Evolutionary conservation across 73 alveolate species (phyloP), one percentile per base, ranked within the genome.

Genomic region (Paraurostyla sp.): DNA sequence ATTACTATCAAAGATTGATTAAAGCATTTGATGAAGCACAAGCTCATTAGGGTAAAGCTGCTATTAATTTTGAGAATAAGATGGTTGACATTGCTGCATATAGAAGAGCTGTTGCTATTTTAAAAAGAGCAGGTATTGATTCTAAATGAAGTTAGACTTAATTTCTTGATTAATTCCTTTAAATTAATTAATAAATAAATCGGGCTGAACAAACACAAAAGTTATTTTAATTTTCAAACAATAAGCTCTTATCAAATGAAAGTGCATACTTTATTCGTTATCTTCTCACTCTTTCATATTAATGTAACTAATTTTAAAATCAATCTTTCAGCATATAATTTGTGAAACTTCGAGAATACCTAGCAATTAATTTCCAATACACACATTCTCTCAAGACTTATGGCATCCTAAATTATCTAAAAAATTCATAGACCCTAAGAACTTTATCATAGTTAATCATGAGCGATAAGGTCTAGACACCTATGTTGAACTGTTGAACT

Each of bases 21-120:
- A 36, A 22, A 4, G 91, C 46, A 54, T 91, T 83, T 45, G 91
- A 91, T 27, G 60, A 71, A 71, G 95, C 86, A 3, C 45, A 81
- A 29, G 59, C 59, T 58, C 42, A 52, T 2, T 46, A 54, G 76
- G 91, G 91, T 23, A 84, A 83, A 54, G 95, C 93, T n/a, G 95
- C 95, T 13, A 83, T 91, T 0, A 22, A 30, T 35, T 91, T 78
- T 38, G 83, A 75, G 41, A 82, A 80, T 22, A 91, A 91, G 71
- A 91, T 91, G 95, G 91, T 80, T 4, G 95, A 91, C 42, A 80
- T 91, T 3, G 93, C 95, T 3, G 85, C 90, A 51, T 65, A 50
- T 65, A 91, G 76, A 65, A 49, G 95, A 22, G 90, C 90, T 65
- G 23, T 40, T 20, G 83, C 71, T 27, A 33, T 78, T 43, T 76